Base-by-base conservation (phyloP, 148 eudicot species). In the Oxyria digyna region DNA sequence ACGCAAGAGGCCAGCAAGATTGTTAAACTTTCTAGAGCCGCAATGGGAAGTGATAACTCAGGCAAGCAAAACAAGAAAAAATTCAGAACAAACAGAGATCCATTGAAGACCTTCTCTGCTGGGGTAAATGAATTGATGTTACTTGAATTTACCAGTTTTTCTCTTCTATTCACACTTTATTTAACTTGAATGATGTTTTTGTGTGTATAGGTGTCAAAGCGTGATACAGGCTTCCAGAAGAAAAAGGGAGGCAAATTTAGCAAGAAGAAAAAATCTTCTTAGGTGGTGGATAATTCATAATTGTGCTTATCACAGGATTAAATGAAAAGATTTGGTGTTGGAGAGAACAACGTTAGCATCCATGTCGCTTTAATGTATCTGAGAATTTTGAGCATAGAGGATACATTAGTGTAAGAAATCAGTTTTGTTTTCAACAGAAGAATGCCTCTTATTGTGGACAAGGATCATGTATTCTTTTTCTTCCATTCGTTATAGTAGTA, bases 1-100 rank as follows among this genome's bases (percentile, higher is more conserved):
- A 95, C 97, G 50, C 84, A 85, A 77, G 91, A 91, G 79, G 97
- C 96, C 42, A 88, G 93, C 82, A 95, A 95, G 79, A 80, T 84
- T 62, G 88, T 91, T 12, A 91, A 91, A 81, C 83, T 91, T 75
- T 80, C 85, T 74, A 87, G 89, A 71, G 96, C 96, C 24, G 96
- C 91, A 41, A 84, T 88, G 97, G 91, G 91, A 42, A 82, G 78
- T 42, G 67, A 70, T 14, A 84, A 74, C 33, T 32, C 86, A 31
- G 70, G 68, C 78, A 73, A 20, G 79, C 59, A 32, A 81, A 87
- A 42, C 66, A 87, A 83, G 81, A 90, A 81, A 29, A 91, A 81
- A 73, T 77, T 76, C 52, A 82, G 63, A 70, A 87, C 79, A 73
- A 80, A 76, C 18, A 74, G 72, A 77, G 89, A 95, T 55, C 97